phyloP scores from a whole-genome alignment of 202 grass and related monocot genomes.

The Panicum hallii region DNA sequence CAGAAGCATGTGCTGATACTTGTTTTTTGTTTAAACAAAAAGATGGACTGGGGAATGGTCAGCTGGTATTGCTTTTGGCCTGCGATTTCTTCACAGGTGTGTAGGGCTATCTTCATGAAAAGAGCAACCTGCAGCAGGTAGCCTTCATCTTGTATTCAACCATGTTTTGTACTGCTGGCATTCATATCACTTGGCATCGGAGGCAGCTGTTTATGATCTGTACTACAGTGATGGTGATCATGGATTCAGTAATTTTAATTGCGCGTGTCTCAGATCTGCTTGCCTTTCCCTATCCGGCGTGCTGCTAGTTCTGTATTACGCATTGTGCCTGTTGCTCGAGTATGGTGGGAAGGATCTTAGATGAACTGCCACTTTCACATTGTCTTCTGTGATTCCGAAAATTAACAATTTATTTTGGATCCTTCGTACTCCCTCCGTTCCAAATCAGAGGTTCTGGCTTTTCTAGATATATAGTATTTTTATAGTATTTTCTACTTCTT shows the following conservation, averaged over 20 bases:
- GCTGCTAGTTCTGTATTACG: neutral
- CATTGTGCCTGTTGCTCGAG: neutral
- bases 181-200: neutral
- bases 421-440: too few species aligned
- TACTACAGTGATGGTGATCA: neutral
- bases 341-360: neutral
- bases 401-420: neutral
- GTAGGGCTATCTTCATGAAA: neutral
- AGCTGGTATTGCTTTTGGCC: neutral
- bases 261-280: neutral
- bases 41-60: neutral
- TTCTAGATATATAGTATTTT: too few species aligned
- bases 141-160: neutral
- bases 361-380: neutral
- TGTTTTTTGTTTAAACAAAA: neutral
- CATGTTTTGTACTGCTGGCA: neutral
- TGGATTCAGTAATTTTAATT: neutral
- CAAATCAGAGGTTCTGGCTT: too few species aligned
- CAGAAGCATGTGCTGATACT: neutral
- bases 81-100: neutral
- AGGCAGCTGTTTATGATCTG: neutral
- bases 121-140: neutral
- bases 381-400: neutral
- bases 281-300: too few species aligned
- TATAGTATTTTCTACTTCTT: too few species aligned